Percentiles rank a stretch among this genome's conserved stretches.
Conservation (phyloP, 2,329 filamentous ascomycete genomes). For the Colletotrichum sp. region DNA sequence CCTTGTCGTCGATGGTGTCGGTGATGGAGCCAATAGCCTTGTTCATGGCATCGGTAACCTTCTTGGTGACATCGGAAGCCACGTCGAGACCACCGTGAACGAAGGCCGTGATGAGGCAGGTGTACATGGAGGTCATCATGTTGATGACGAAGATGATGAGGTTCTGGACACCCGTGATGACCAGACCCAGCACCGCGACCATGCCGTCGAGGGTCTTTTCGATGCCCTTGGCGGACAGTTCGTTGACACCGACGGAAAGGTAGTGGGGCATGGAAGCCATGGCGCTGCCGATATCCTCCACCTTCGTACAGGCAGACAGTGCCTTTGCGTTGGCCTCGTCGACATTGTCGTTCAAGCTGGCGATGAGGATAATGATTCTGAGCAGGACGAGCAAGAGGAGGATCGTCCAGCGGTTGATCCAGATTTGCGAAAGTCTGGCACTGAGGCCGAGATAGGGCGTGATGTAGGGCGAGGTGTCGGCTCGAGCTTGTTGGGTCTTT, state of each 20-base stretch:
- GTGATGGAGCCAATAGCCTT: slow-evolving; percentile 61
- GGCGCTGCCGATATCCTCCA: slow-evolving; percentile 90
- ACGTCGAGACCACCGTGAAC: slow-evolving; percentile 80
- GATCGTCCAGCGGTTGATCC: slow-evolving; percentile 97
- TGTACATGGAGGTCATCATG: slow-evolving; percentile 87
- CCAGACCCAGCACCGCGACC: slow-evolving; percentile 78
- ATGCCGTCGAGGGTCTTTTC: slow-evolving; percentile 82
- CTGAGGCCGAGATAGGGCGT: slow-evolving; percentile 93
- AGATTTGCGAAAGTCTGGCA: slow-evolving; percentile 90
- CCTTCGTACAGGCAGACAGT: slow-evolving; percentile 85
- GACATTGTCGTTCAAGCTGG: slow-evolving; percentile 75
- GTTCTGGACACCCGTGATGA: slow-evolving; percentile 82
- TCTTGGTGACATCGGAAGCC: slow-evolving; percentile 58
- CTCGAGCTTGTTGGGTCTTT: slow-evolving; percentile 34
- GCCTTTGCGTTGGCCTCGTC: slow-evolving; percentile 80
- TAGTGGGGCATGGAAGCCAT: slow-evolving; percentile 99
- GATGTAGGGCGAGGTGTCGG: slow-evolving; percentile 70
- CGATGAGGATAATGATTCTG: slow-evolving; percentile 78
- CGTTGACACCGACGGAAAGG: slow-evolving; percentile 86
- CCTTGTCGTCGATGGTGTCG: slow-evolving; percentile 61
- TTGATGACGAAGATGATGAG: slow-evolving; percentile 93
- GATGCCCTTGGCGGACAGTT: slow-evolving; percentile 79
- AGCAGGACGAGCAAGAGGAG: slow-evolving; percentile 85
- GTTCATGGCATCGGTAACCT: slow-evolving; percentile 56
- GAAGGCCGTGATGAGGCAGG: slow-evolving; percentile 86